Base-by-base conservation (phyloP, 2,329 filamentous ascomycete species). In the Leptographium wingfieldii region DNA sequence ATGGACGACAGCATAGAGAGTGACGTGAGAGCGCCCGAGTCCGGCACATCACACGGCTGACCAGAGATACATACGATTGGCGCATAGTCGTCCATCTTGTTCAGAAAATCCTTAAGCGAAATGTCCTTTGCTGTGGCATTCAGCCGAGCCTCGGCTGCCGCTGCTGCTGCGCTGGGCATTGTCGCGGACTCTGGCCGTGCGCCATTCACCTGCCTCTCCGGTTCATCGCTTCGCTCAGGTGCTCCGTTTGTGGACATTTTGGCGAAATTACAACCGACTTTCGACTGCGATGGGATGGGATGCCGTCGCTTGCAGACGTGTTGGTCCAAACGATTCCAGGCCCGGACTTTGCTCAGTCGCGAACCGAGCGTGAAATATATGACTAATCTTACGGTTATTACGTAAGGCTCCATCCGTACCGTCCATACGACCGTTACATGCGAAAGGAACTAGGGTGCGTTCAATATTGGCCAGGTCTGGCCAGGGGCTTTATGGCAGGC, bases 41-140 rank as follows among this genome's bases (percentile, higher is more conserved):
- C 9, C 3, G 27, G 49, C 27, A 31, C 12, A 12, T n/a, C 43
- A 9, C 3, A 46, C 43, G 1, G 16, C 10, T 35, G 5, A 3
- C 43, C 6, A 16, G 19, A n/a, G 43, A 46, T 46, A 52, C 43
- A 1, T 81, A 96, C 92, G 68, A 99, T 96, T 12, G 94, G 94
- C 62, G 94, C 91, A 74, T 94, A 97, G 69, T 99, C 94, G 70
- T 99, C 94, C 87, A 99, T 97, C 79, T 96, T 96, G 65, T 82
- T 82, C 22, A 99, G 74, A 70, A 99, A 96, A 73, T 97, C 92
- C 69, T 92, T 88, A 65, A 99, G 76, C 48, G 88, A 95, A 25
- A 87, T 86, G 74, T 99, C 94, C 74, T 97, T 97, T 71, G 91
- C 90, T 58, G 86, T 86, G 3, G 61, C 59, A n/a, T 60, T 56